phyloP scores from a whole-genome alignment of 176 grass and related monocot species.

The Eleusine indica region DNA sequence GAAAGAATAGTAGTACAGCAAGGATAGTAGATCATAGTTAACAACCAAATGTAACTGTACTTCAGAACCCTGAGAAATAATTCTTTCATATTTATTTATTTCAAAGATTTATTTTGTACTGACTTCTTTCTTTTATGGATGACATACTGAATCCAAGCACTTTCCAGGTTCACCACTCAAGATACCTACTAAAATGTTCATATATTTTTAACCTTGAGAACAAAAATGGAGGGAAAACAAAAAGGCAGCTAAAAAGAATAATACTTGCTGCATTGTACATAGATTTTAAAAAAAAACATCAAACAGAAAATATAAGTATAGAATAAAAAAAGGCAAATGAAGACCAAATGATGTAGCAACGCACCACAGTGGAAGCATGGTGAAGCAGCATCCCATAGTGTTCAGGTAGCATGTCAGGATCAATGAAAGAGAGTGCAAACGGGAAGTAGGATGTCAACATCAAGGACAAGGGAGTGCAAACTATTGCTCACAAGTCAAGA shows the following conservation, averaged over 20 bases:
- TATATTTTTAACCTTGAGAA: constrained; percentile 15
- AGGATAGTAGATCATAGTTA: constrained; percentile 51
- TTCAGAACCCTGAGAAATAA: constrained; percentile 50
- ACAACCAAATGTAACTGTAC: constrained; percentile 61
- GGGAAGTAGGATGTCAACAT: constrained; percentile 49
- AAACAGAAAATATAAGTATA: constrained; percentile 16
- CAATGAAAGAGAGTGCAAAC: constrained; percentile 37
- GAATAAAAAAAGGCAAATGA: background rate
- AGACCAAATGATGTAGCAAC: constrained; percentile 34
- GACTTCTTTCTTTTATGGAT: background rate
- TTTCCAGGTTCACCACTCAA: background rate
- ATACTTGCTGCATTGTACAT: background rate
- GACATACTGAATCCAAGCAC: background rate
- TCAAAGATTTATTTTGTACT: constrained; percentile 33
- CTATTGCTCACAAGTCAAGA: constrained; percentile 52
- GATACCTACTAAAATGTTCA: background rate
- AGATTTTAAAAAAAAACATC: background rate
- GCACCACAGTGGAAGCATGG: constrained; percentile 15
- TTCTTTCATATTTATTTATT: constrained; percentile 59
- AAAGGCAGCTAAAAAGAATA: constrained; percentile 15
- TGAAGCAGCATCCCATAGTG: constrained; percentile 34
- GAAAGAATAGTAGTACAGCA: constrained; percentile 52
- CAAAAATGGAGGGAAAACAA: background rate
- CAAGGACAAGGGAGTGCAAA: constrained; percentile 41
- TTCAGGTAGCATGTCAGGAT: constrained; percentile 57